A percentile compares a stretch with the other conserved stretches of the same genome.
These are phyloP conservation scores for Saccharomycopsis malanga DNA, from an alignment of 805 yeast genomes.

Conservation along the genomic window DNA sequence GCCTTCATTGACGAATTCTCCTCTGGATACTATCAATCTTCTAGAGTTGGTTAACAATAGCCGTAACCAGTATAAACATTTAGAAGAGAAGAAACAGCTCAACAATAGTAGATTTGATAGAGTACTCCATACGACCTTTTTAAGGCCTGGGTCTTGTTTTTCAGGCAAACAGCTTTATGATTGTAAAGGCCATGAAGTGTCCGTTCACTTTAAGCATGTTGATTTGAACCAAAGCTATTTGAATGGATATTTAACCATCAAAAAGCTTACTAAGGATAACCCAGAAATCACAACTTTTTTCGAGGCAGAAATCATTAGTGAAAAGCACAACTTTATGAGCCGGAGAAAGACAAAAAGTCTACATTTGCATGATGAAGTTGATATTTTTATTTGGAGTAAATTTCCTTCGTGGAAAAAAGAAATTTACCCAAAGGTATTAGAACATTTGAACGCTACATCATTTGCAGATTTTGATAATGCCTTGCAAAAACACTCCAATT, in stretches of 20 bases:
- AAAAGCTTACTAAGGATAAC: conserved; percentile 57
- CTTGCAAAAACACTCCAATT: neutral
- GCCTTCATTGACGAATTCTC: neutral
- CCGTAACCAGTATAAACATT: neutral
- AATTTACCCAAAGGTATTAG: conserved; percentile 10
- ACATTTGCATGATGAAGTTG: conserved; percentile 11
- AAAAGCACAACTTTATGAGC: conserved; percentile 38
- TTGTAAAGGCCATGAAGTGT: conserved; percentile 39
- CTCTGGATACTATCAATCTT: neutral
- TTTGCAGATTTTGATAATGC: neutral
- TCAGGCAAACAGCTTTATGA: conserved; percentile 32
- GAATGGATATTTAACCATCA: conserved; percentile 61
- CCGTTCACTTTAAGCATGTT: conserved; percentile 51
- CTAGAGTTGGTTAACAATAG: neutral
- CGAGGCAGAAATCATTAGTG: conserved; percentile 58
- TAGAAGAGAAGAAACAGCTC: neutral
- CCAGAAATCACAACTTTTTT: conserved; percentile 74
- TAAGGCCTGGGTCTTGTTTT: conserved; percentile 28
- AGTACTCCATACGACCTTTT: conserved; percentile 8
- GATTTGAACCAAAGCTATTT: conserved; percentile 39
- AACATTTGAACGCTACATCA: neutral
- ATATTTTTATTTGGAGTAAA: conserved; percentile 16
- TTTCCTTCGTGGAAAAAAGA: conserved; percentile 15
- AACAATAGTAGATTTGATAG: neutral
- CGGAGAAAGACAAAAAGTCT: conserved; percentile 8